These are phyloP conservation scores for Sicyos baderoa DNA, from an alignment of 306 rosid species.

Conservation along the genomic window DNA sequence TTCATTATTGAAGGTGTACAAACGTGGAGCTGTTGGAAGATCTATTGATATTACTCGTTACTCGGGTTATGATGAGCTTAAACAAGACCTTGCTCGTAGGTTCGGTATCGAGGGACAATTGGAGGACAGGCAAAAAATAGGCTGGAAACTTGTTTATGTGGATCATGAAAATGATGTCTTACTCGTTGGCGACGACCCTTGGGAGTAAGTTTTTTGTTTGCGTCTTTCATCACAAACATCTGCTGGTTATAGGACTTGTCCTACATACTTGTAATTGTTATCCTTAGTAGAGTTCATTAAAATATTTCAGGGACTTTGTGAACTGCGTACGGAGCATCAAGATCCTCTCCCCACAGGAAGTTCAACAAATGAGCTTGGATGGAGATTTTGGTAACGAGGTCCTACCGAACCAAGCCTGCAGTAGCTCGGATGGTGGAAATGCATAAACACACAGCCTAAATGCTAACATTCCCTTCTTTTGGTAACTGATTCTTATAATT, in stretches of 20 bases:
- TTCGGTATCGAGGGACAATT: constrained; percentile 93
- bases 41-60: constrained; percentile 82
- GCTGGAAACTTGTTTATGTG: constrained; percentile 93
- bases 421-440: constrained; percentile 86
- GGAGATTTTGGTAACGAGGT: constrained; percentile 68
- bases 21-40: constrained; percentile 98
- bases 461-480: constrained; percentile 29
- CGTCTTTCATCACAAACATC: neutral
- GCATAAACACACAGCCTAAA: constrained; percentile 41
- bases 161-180: constrained; percentile 91
- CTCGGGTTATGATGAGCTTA: constrained; percentile 76
- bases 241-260: neutral
- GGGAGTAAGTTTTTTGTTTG: constrained; percentile 60
- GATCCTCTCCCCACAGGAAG: constrained; percentile 93
- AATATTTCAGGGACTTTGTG: constrained; percentile 74
- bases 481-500: constrained; percentile 12
- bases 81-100: constrained; percentile 83
- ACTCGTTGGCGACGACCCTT: constrained; percentile 94
- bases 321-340: constrained; percentile 84
- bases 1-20: constrained; percentile 53
- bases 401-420: constrained; percentile 84
- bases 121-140: constrained; percentile 77
- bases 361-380: constrained; percentile 90
- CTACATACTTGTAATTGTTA: neutral
- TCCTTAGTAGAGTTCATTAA: neutral